Evolutionary conservation across 2,329 filamentous ascomycete genomes (phyloP), one percentile per base, ranked within the genome.

Genomic region (Beauveria sp.): DNA sequence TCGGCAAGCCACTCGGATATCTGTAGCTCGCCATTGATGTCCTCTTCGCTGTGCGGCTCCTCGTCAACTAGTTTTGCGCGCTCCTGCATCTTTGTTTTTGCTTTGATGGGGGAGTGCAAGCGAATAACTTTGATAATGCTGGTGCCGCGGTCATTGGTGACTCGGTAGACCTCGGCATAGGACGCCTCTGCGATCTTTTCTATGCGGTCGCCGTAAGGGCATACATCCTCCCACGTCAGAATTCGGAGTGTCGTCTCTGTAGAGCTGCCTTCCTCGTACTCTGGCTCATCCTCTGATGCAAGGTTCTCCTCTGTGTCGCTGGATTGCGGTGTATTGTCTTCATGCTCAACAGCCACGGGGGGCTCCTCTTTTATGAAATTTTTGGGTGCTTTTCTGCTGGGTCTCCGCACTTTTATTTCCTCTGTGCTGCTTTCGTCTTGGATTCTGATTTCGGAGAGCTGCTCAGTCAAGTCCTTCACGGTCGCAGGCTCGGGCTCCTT

Each of bases 161-260:
- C 78, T 10, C 84, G 82, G 66, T 87, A 88, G 10, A 88, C 84
- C 68, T 88, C 85, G 6, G 85, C 84, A 65, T 83, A 88, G 2
- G 85, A 87, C 5, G 85, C 84, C 68, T 88, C 85, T 10, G 85
- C 84, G 55, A 88, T 87, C 71, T 88, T 88, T 48, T 78, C 76
- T 54, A 87, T 83, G 41, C 71, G 70, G 66, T 82, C 79, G 18
- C 76, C 78, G 0, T 76, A 72, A 0, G 80, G 79, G 54, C 84
- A 84, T 34, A 87, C 76, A 57, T 86, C 83, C 34, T 77, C 71
- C 84, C 85, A 88, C 1, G 76, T 75, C 46, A 85, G 71, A 5
- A 78, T 67, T 3, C 78, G 76, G 18, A 83, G 70, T 8, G 51
- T 41, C 7, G 20, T 63, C 9, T 61, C 53, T 16, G 46, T n/a